These are phyloP conservation scores for Hemerocallis citrina DNA, from an alignment of 106 monocot genomes.

Conservation along the genomic window DNA sequence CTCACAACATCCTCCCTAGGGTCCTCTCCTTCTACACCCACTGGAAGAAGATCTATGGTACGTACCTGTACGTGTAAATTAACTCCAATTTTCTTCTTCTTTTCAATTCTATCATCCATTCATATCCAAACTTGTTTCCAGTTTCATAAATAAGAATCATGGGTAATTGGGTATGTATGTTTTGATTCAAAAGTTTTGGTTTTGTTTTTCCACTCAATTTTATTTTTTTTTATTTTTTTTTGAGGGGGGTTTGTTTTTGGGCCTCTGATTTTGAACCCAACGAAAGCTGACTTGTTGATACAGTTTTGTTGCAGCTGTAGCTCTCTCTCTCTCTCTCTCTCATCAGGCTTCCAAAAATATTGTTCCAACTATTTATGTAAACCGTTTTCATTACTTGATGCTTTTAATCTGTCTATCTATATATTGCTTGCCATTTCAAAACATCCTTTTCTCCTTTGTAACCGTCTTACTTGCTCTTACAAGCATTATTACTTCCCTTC, in stretches of 20 bases:
- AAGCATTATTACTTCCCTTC: not conserved
- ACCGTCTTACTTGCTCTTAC: no score
- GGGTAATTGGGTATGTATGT: no score
- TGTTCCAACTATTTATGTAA: not conserved
- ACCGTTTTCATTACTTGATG: not conserved
- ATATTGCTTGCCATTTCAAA: not conserved
- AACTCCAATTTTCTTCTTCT: not conserved
- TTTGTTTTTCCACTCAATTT: not conserved
- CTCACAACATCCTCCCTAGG: slow-evolving; percentile 78
- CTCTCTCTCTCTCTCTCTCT: no score
- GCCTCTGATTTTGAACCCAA: not conserved
- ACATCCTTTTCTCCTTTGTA: not conserved
- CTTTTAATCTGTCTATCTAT: not conserved
- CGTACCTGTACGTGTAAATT: not conserved
- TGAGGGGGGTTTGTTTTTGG: not conserved
- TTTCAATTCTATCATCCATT: not conserved
- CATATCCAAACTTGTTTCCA: not conserved
- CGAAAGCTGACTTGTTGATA: not conserved
- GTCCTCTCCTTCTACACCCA: slow-evolving; percentile 87
- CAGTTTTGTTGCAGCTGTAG: not conserved
- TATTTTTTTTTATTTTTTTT: not conserved
- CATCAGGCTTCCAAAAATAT: not conserved
- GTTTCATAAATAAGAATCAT: not conserved
- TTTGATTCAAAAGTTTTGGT: no score
- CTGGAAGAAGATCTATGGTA: slow-evolving; percentile 94